Percentiles rank a stretch among this genome's conserved stretches.
phyloP scores from a whole-genome alignment of 306 rosid species.

The Prinsepia uniflora region DNA sequence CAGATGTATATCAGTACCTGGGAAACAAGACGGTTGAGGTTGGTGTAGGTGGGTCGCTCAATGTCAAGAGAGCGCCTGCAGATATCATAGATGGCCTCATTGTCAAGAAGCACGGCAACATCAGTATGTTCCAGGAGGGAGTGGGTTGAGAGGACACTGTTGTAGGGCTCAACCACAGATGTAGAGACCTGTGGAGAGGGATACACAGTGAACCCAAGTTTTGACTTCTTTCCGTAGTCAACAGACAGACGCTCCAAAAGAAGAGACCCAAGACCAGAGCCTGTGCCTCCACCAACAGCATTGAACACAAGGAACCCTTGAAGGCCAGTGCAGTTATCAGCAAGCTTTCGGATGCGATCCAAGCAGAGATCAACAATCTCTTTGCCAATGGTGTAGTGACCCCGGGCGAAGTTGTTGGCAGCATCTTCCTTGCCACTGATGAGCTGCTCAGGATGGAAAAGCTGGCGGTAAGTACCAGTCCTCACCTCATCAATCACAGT shows the following conservation, averaged over 20 bases:
- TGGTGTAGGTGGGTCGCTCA: constrained; percentile 91
- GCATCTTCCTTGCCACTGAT: constrained; percentile 96
- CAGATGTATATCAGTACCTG: constrained; percentile 43
- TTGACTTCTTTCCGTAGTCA: constrained; percentile 88
- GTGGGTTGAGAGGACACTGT: constrained; percentile 95
- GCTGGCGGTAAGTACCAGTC: constrained; percentile 84
- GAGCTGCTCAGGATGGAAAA: constrained; percentile 91
- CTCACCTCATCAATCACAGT: constrained; percentile 93
- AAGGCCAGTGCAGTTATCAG: constrained; percentile 92
- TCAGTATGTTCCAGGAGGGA: constrained; percentile 91
- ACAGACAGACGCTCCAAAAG: constrained; percentile 84
- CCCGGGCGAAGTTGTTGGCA: constrained; percentile 97
- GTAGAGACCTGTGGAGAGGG: constrained; percentile 96
- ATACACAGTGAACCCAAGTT: constrained; percentile 87
- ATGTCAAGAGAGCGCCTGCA: constrained; percentile 93
- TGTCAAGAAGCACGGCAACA: constrained; percentile 84
- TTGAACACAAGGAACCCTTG: constrained; percentile 90
- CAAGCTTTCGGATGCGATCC: constrained; percentile 90
- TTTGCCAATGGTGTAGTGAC: constrained; percentile 92
- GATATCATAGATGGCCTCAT: constrained; percentile 87
- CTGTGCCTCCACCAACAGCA: constrained; percentile 96
- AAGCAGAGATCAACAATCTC: constrained; percentile 90
- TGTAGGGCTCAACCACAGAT: constrained; percentile 96
- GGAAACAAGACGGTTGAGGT: constrained; percentile 83
- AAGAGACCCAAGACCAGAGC: constrained; percentile 90